A percentile compares a stretch with the other conserved stretches of the same genome.
Evolutionary conservation across 257 asterid genomes (phyloP).

Genomic region (Jacaranda copaia): DNA sequence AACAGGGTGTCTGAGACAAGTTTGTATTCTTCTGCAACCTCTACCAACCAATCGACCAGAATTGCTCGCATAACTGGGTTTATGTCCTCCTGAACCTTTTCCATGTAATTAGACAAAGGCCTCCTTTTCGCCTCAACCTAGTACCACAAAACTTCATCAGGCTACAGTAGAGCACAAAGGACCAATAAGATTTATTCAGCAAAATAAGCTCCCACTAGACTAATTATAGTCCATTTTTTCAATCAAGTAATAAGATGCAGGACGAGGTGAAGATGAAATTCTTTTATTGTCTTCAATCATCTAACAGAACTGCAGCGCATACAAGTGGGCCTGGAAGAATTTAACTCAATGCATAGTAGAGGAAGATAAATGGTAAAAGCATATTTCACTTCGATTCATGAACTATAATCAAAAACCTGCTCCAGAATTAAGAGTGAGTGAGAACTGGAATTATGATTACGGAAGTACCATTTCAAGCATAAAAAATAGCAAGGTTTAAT

Average conservation of each 20-base stretch:
- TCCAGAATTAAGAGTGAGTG: not conserved
- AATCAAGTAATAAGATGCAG: not conserved
- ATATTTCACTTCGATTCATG: not conserved
- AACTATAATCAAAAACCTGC: not conserved
- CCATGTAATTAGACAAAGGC: slow-evolving; percentile 79
- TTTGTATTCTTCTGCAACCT: slow-evolving; percentile 84
- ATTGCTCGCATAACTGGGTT: slow-evolving; percentile 72
- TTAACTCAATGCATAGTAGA: not conserved
- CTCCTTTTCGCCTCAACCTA: slow-evolving; percentile 76
- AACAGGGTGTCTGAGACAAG: slow-evolving; percentile 78
- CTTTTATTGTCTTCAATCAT: not conserved
- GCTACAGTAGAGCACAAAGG: not conserved
- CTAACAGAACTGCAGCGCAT: not conserved
- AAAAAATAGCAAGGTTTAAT: not conserved
- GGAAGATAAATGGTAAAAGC: not conserved
- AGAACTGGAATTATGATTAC: not conserved
- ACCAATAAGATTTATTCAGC: not conserved
- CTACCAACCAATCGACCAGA: slow-evolving; percentile 90
- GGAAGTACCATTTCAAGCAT: not conserved
- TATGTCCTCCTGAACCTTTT: slow-evolving; percentile 70
- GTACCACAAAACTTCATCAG: slow-evolving; percentile 39
- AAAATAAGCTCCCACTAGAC: slow-evolving; percentile 6
- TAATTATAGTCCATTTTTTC: not conserved
- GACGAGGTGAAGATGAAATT: not conserved
- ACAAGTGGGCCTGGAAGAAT: not conserved